Evolutionary conservation across 148 eudicot genomes (phyloP), one percentile per base, ranked within the genome.

Genomic region (Nepenthes mirabilis): DNA sequence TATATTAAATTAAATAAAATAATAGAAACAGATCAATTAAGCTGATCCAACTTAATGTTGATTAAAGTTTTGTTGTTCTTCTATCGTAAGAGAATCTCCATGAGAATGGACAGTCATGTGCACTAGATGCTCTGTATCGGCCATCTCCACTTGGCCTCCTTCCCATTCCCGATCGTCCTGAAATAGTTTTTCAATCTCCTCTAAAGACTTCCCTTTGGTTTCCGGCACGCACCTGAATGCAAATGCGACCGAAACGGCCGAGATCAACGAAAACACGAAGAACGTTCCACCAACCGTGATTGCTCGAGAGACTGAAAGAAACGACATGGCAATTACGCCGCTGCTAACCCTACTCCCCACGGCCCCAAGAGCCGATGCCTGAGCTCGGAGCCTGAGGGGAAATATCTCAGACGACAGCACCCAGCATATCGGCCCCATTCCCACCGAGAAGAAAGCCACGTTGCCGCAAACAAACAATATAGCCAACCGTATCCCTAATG

Each of bases 391-490:
- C 69, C 85, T 75, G 52, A 90, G 40, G 1, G 97, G 95, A 49
- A 78, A 90, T 2, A 90, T 90, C 63, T 87, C 97, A 0, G 91
- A 80, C 32, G 80, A 78, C 68, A 90, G 23, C 50, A 90, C 97
- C 97, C 95, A 87, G 45, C 91, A 84, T 33, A 90, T 76, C 1
- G 97, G 97, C 33, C 97, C 97, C 14, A 90, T 84, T 11, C 97
- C 95, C 6, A 90, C 74, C 0, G 95, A 90, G 52, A 90, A 90
- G 80, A 90, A 90, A 8, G 87, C 97, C 6, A 84, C 97, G 43
- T 82, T 83, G 1, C 83, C 89, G 55, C 97, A 90, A 52, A 90
- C 80, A 1, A 75, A 70, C 43, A 82, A 9, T 8, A 87, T 50
- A 12, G 89, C 79, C 68, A 90, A 47, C 14, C 63, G 71, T 36